Conservation (phyloP, 768 basidiomycete genomes). For the Fomitopsis serialis region DNA sequence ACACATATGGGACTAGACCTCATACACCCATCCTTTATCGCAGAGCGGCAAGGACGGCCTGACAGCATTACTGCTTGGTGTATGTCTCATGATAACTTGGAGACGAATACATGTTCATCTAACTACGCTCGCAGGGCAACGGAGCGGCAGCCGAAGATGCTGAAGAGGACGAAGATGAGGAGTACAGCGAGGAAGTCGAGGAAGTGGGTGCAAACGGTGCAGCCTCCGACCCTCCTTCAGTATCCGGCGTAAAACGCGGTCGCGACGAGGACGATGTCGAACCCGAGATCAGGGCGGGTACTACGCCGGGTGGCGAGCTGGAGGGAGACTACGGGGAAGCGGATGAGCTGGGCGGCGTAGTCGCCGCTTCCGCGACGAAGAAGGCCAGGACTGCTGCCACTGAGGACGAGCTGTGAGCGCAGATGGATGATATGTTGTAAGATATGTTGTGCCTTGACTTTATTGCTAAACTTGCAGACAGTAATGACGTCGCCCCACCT, state of each 20-base stretch:
- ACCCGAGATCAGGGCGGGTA: neutral
- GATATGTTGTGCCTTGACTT: no score
- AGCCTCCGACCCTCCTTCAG: slow-evolving; percentile 8
- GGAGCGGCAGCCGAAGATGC: slow-evolving; percentile 4
- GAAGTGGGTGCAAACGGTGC: slow-evolving; percentile 19
- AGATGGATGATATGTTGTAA: no score
- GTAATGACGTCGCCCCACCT: no score
- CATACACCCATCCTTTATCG: neutral
- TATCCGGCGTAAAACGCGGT: slow-evolving; percentile 13
- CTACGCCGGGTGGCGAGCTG: neutral
- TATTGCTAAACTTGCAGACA: no score
- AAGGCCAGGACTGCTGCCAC: slow-evolving; percentile 4
- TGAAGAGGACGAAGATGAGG: slow-evolving; percentile 18
- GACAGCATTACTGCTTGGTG: slow-evolving; percentile 23
- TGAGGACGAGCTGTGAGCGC: neutral
- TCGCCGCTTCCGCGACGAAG: slow-evolving; percentile 13
- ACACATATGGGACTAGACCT: neutral
- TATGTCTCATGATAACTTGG: neutral
- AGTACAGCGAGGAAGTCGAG: slow-evolving; percentile 16
- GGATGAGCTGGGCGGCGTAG: slow-evolving; percentile 25
- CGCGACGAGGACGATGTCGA: slow-evolving; percentile 24
- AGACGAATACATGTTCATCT: neutral
- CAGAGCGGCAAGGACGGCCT: slow-evolving; percentile 17
- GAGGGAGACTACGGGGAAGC: slow-evolving; percentile 23
- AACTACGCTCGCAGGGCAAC: neutral